A percentile compares a stretch with the other conserved stretches of the same genome.
phyloP scores from a whole-genome alignment of 306 rosid genomes.

The Gastrolobium villosum region DNA sequence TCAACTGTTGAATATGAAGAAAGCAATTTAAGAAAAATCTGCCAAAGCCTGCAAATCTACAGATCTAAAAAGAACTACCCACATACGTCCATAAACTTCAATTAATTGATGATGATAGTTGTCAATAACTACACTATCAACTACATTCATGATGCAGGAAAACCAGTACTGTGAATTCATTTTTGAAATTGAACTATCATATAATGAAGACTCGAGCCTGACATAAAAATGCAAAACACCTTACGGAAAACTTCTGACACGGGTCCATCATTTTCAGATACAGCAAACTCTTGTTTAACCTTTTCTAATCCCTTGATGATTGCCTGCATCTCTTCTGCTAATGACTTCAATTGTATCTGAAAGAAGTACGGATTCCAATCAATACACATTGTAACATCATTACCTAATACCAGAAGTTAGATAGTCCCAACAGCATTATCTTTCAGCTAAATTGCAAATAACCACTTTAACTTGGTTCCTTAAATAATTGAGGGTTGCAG shows the following conservation, averaged over 20 bases:
- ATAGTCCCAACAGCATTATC: conserved; percentile 33
- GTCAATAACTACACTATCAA: background rate
- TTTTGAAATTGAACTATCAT: conserved; percentile 21
- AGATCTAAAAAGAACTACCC: conserved; percentile 24
- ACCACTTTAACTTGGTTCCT: conserved; percentile 32
- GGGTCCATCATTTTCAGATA: conserved; percentile 93
- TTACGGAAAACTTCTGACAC: conserved; percentile 80
- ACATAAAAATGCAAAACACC: conserved; percentile 59
- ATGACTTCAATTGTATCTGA: conserved; percentile 98
- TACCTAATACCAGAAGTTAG: conserved; percentile 27
- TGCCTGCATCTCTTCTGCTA: conserved; percentile 99
- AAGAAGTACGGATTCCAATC: conserved; percentile 48
- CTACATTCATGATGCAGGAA: background rate
- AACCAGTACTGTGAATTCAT: conserved; percentile 15
- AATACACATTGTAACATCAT: conserved; percentile 33
- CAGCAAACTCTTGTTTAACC: conserved; percentile 88
- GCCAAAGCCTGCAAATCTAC: conserved; percentile 1
- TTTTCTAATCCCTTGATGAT: conserved; percentile 90
- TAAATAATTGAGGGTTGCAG: conserved; percentile 11
- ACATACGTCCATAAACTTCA: background rate
- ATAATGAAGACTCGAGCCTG: conserved; percentile 30
- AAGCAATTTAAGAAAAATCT: conserved; percentile 1
- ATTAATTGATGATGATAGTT: conserved; percentile 30
- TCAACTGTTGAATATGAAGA: conserved; percentile 21
- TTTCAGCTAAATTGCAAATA: conserved; percentile 41